Evolutionary conservation across 371 early-diverging fungal genomes (phyloP), one percentile per base, ranked within the genome.

Genomic region (Mortierella sp.): DNA sequence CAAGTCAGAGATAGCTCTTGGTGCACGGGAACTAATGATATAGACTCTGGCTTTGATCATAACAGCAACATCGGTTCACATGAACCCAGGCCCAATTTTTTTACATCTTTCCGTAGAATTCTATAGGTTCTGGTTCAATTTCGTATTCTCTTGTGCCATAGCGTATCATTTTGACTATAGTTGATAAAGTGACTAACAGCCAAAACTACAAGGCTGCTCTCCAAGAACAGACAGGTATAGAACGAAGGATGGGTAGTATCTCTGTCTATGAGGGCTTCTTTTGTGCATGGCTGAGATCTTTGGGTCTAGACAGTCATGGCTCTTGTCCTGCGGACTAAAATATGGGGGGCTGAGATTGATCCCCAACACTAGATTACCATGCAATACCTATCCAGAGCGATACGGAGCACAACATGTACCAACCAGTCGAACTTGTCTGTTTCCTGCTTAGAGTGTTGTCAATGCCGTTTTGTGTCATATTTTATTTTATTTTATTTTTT

Each of bases 1-100:
- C 67, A 70, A 29, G 79, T 79, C 23, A 57, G 47, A 55, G 70
- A 74, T n/a, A 63, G 79, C 26, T 43, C 64, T 5, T 79, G 79
- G 79, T 73, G 79, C 40, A 23, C 40, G 49, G 78, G 60, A 17
- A 60, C 51, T 12, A 54, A 10, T 13, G 32, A 49, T 22, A 22
- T 13, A 26, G 56, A 59, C 8, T 17, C 2, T 47, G 28, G 34
- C 4, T 8, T 1, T 28, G 35, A 2, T 4, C 58, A 15, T 3
- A n/a, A 19, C 32, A 56, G 34, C 34, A 17, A n/a, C 3, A 34
- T 4, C 35, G 23, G 26, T 22, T 28, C 53, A 12, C 22, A 23
- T 19, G 53, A 53, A 17, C 12, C 37, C 19, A 28, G 13, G 0
- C 37, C 8, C 40, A 28, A 56, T 43, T 17, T 56, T 9, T 57